Base-by-base conservation (phyloP, 805 yeast species). In the Myxozyma melibiosi region DNA sequence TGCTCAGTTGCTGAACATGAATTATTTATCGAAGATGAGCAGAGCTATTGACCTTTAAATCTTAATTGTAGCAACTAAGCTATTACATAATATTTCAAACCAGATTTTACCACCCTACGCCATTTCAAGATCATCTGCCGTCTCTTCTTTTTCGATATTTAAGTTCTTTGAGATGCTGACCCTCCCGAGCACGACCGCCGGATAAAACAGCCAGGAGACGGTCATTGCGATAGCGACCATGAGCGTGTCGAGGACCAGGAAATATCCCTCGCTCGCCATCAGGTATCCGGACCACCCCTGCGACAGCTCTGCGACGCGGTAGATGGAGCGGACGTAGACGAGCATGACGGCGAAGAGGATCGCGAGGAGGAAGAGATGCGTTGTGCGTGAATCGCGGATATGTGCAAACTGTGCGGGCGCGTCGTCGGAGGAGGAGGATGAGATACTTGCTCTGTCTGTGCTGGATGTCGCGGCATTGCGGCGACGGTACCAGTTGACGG, bases 201-300 rank as follows among this genome's bases (percentile, higher is more conserved):
- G 61, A 22, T 59, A 55, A n/a, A 48, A 57, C 11, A 40, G 9
- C 13, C 40, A n/a, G 33, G 42, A 13, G 30, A 51, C 6, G 37
- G 42, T 34, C 18, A 39, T 62, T 0, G 83, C 77, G 8, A 80
- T 45, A 0, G 77, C 68, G 72, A 83, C 74, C 84, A 83, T 80
- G 55, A 83, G 63, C 2, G 80, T 79, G 62, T 84, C 88, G 28
- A 84, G 68, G 20, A 76, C 73, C 68, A 83, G 73, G 61, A 84
- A 80, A 62, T 78, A 81, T 45, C 72, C 69, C 64, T 84, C 87
- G 51, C 78, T 79, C 1, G 78, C 74, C 45, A 85, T 84, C 65
- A 87, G 72, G 52, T 69, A 75, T 1, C 91, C 89, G 8, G 65
- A 53, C 84, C 88, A 85, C 7, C 88, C 88, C 64, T 81, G 78